Conservation (phyloP, 164 flowering plant genomes). For the Sextonia rubra region DNA sequence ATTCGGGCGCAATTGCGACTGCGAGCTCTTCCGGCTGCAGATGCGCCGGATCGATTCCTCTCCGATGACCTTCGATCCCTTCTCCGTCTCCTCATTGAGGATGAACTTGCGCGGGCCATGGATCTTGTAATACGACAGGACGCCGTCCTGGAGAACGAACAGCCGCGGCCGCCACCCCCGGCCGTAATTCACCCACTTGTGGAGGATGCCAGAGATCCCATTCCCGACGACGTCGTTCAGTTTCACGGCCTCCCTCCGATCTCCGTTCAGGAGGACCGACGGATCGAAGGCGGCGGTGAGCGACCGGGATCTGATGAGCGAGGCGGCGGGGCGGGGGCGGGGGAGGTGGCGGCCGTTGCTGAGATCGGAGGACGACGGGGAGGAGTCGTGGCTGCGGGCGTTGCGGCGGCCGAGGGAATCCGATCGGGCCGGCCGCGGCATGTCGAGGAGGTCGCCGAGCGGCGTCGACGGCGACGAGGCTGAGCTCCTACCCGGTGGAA, state of each 20-base stretch:
- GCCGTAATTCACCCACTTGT: constrained; percentile 99
- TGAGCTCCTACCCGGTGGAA: constrained; percentile 10
- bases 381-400: constrained; percentile 1
- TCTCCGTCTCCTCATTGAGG: constrained; percentile 61
- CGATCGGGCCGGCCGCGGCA: constrained; percentile 12
- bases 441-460: constrained; percentile 5
- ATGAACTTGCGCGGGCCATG: constrained; percentile 85
- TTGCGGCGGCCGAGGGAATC: not conserved
- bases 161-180: constrained; percentile 93
- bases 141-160: constrained; percentile 69
- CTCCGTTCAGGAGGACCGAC: constrained; percentile 6
- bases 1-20: constrained; percentile 30
- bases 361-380: constrained; percentile 1
- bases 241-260: constrained; percentile 35
- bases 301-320: constrained; percentile 10
- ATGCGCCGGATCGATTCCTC: constrained; percentile 58
- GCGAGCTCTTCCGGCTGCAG: constrained; percentile 24
- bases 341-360: not conserved
- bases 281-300: not conserved
- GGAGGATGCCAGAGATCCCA: constrained; percentile 67
- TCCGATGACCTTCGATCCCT: constrained; percentile 77
- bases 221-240: constrained; percentile 72
- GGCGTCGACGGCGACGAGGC: constrained; percentile 8
- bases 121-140: constrained; percentile 61
- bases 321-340: not conserved